These are phyloP conservation scores for Amaranthus palmeri DNA, from an alignment of 148 eudicot genomes.

Conservation along the genomic window DNA sequence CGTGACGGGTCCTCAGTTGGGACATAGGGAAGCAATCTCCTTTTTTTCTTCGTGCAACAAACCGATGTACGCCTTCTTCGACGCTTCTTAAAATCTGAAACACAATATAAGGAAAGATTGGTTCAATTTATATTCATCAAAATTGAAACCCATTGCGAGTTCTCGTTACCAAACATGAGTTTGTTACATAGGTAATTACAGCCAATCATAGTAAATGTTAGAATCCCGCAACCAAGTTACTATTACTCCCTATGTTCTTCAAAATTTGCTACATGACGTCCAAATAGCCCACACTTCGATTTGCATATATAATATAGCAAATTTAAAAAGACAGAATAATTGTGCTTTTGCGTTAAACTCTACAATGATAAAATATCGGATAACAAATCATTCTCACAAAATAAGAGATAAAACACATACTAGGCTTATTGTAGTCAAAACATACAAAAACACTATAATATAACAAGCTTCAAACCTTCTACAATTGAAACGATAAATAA, in stretches of 20 bases:
- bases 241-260: no score
- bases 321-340: no score
- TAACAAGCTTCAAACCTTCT: background rate
- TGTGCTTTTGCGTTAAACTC: no score
- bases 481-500: background rate
- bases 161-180: no score
- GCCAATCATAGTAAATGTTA: no score
- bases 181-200: no score
- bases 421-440: background rate
- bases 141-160: background rate
- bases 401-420: no score
- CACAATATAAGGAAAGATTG: background rate
- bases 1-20: slow-evolving; percentile 56
- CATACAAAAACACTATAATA: background rate
- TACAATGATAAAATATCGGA: no score
- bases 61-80: slow-evolving; percentile 61
- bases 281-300: no score
- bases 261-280: no score
- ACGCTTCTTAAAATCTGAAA: slow-evolving; percentile 63
- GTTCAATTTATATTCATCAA: background rate
- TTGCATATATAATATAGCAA: no score
- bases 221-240: background rate
- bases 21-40: slow-evolving; percentile 62
- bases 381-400: background rate
- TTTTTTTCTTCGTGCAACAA: slow-evolving; percentile 57